phyloP scores from a whole-genome alignment of 2,329 filamentous ascomycete genomes.

The Microascus cirrosus region DNA sequence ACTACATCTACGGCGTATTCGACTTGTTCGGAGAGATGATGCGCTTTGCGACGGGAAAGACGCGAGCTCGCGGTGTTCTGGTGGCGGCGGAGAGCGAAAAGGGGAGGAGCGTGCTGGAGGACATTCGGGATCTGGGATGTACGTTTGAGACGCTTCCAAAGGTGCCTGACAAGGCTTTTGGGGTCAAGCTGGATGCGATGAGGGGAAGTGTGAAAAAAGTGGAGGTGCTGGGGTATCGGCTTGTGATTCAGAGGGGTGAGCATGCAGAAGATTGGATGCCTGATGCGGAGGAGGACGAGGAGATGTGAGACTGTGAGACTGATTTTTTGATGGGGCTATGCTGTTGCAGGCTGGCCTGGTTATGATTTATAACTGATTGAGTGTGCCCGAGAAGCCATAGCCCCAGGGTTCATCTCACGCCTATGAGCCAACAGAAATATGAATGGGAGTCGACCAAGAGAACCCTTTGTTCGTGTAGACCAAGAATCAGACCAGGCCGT shows the following conservation, averaged over 20 bases:
- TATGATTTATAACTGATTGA: not conserved
- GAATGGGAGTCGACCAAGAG: too few relatives aligned
- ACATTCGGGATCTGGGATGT: slow-evolving; percentile 68
- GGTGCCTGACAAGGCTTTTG: slow-evolving; percentile 43
- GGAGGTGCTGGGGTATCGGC: slow-evolving; percentile 78
- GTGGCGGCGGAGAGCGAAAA: slow-evolving; percentile 16
- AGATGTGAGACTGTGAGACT: not conserved
- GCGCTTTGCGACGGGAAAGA: slow-evolving; percentile 77
- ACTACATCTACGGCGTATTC: slow-evolving; percentile 85
- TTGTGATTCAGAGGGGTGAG: slow-evolving; percentile 79
- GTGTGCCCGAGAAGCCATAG: not conserved
- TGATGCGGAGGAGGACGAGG: slow-evolving; percentile 38
- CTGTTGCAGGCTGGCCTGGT: not conserved
- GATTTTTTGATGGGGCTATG: not conserved
- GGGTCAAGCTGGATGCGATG: slow-evolving; percentile 80
- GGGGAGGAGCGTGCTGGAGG: slow-evolving; percentile 56
- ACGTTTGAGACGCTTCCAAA: slow-evolving; percentile 64
- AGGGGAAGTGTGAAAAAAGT: slow-evolving; percentile 85
- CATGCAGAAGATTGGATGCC: slow-evolving; percentile 87
- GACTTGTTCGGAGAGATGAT: slow-evolving; percentile 95
- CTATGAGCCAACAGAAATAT: too few relatives aligned
- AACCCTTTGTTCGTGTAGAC: too few relatives aligned
- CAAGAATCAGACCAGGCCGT: not conserved
- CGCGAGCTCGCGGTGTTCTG: slow-evolving; percentile 63
- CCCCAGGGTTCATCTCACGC: too few relatives aligned